Percentiles rank a stretch among this genome's conserved stretches.
Conservation (phyloP, 139 green algal species). For the Marvania coccoides region DNA sequence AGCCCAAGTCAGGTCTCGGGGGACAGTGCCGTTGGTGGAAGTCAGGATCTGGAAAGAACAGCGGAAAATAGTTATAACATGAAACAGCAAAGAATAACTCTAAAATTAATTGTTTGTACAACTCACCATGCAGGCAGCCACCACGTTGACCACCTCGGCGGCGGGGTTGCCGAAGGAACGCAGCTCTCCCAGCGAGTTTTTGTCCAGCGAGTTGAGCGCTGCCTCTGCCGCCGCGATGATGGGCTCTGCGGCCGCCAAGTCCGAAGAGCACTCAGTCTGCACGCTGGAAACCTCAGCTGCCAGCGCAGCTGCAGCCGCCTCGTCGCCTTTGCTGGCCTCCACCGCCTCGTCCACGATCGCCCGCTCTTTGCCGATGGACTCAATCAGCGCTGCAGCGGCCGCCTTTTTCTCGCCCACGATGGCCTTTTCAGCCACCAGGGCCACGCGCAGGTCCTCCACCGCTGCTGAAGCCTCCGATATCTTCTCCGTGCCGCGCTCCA, state of each 20-base stretch:
- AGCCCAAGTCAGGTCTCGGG: conserved; percentile 68
- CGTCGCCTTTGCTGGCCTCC: conserved; percentile 61
- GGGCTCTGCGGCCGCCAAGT: conserved; percentile 72
- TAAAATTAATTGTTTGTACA: not conserved
- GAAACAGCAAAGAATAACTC: not conserved
- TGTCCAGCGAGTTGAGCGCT: conserved; percentile 85
- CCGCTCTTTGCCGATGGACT: conserved; percentile 83
- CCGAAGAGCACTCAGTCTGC: conserved; percentile 71
- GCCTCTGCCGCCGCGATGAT: conserved; percentile 74
- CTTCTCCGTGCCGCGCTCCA: conserved; percentile 67
- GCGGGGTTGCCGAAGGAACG: conserved; percentile 85
- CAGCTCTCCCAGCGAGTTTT: conserved; percentile 77
- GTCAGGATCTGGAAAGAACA: no score
- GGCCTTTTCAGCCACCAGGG: conserved; percentile 72
- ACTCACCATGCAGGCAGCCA: conserved; percentile 76
- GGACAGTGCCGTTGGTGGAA: not conserved
- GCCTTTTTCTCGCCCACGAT: conserved; percentile 89
- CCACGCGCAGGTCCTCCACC: conserved; percentile 79
- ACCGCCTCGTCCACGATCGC: conserved; percentile 81
- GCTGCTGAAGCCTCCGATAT: conserved; percentile 7
- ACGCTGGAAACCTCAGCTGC: conserved; percentile 67
- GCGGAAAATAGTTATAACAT: not conserved
- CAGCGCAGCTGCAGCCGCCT: conserved; percentile 44
- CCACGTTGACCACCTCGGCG: conserved; percentile 70
- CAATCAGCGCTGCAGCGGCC: conserved; percentile 73